phyloP scores from a whole-genome alignment of 768 basidiomycete species.

The Lentinula lateritia region DNA sequence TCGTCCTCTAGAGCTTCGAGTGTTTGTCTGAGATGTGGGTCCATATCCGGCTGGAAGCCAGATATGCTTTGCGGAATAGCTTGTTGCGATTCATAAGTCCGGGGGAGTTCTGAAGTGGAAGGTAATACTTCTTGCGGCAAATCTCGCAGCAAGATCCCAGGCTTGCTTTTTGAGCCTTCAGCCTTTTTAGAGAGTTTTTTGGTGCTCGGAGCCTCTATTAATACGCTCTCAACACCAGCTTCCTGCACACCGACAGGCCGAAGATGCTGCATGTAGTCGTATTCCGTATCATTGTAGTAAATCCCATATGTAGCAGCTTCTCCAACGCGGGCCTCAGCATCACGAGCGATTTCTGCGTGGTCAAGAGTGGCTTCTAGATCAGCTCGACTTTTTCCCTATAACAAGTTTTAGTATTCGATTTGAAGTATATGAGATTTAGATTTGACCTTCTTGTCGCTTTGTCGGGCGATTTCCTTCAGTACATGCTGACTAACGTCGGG shows the following conservation, averaged over 20 bases:
- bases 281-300: conserved; percentile 92
- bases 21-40: conserved; percentile 88
- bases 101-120: conserved; percentile 67
- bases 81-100: conserved; percentile 71
- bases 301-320: conserved; percentile 88
- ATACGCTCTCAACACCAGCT: conserved; percentile 74
- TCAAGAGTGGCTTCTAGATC: conserved; percentile 65
- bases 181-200: conserved; percentile 26
- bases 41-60: conserved; percentile 94
- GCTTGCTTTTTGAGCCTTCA: conserved; percentile 27
- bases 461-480: conserved; percentile 75
- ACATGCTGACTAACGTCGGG: conserved; percentile 85
- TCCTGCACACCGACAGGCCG: conserved; percentile 71
- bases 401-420: conserved; percentile 7
- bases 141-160: conserved; percentile 44
- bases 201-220: conserved; percentile 64
- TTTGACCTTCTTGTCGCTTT: conserved; percentile 62
- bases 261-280: conserved; percentile 98
- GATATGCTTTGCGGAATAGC: conserved; percentile 76
- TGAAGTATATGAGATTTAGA: not conserved
- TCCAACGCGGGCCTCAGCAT: conserved; percentile 57
- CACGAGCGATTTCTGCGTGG: conserved; percentile 41
- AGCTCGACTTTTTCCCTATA: conserved; percentile 73
- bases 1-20: conserved; percentile 95
- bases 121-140: conserved; percentile 70